Evolutionary conservation across 2,329 filamentous ascomycete genomes (phyloP).

Genomic region (Verruconis gallopava): DNA sequence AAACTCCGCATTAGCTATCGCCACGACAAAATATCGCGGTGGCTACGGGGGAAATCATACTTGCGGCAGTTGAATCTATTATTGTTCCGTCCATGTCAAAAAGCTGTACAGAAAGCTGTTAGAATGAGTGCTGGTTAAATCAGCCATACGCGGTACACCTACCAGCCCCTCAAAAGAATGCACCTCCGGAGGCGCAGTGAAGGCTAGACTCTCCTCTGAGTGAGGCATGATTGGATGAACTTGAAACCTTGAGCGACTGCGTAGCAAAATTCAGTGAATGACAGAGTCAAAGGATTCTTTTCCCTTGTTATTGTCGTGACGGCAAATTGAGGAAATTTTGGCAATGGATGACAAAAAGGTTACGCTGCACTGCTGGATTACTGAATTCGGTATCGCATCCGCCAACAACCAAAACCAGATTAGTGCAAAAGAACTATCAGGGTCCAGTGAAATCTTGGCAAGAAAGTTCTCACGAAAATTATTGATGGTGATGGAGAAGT

Average conservation of each 20-base stretch:
- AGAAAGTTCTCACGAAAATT: not conserved
- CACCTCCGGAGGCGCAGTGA: constrained; percentile 28
- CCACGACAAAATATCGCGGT: not conserved
- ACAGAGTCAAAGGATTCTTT: no score
- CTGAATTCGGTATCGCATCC: no score
- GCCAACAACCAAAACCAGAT: no score
- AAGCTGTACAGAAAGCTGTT: constrained; percentile 24
- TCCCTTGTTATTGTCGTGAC: no score
- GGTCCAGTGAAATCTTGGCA: constrained; percentile 3
- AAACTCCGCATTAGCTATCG: not conserved
- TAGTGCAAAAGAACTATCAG: no score
- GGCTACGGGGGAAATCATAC: not conserved
- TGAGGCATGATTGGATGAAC: constrained; percentile 20
- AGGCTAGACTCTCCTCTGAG: constrained; percentile 18
- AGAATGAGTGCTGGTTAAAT: not conserved
- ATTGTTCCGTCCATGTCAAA: constrained; percentile 77
- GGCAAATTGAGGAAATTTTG: no score
- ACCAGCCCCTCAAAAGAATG: constrained; percentile 32
- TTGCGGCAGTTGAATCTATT: constrained; percentile 57
- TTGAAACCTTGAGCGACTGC: no score
- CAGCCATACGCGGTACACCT: constrained; percentile 11
- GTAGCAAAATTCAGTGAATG: no score
- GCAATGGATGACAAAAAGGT: no score
- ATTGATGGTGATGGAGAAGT: not conserved
- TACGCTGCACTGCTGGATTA: no score